phyloP scores from a whole-genome alignment of 352 stramenopile species.

The Phytophthora macrochlamydospora region DNA sequence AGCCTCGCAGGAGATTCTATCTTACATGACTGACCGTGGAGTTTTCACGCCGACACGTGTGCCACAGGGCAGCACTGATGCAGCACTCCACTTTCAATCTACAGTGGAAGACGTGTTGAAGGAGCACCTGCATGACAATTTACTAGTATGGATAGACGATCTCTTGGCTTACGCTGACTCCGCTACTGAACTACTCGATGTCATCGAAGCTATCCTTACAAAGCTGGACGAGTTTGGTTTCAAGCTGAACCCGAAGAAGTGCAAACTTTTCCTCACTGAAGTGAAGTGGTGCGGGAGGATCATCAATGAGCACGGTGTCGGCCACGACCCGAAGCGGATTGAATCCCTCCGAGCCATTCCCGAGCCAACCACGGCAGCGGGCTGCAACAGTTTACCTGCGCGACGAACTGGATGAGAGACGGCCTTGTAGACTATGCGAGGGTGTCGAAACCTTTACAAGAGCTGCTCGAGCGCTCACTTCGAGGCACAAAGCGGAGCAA shows the following conservation, averaged over 20 bases:
- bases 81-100: no score
- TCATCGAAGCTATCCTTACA: not conserved
- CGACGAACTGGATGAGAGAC: conserved; percentile 2
- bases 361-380: not conserved
- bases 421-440: not conserved
- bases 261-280: not conserved
- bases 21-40: no score
- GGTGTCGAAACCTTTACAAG: not conserved
- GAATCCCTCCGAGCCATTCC: not conserved
- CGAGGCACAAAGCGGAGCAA: not conserved
- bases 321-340: not conserved
- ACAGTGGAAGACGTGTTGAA: no score
- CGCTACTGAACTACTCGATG: no score
- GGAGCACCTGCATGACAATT: no score
- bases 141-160: no score
- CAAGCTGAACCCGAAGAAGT: not conserved
- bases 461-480: not conserved
- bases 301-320: conserved; percentile 1
- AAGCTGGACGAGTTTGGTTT: not conserved
- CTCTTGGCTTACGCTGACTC: no score
- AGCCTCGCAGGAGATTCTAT: no score
- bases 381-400: not conserved
- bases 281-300: not conserved
- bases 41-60: no score
- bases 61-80: no score